Evolutionary conservation across 1,139 yeast genomes (phyloP), one percentile per base, ranked within the genome.

Genomic region (Scheffersomyces illinoinensis): DNA sequence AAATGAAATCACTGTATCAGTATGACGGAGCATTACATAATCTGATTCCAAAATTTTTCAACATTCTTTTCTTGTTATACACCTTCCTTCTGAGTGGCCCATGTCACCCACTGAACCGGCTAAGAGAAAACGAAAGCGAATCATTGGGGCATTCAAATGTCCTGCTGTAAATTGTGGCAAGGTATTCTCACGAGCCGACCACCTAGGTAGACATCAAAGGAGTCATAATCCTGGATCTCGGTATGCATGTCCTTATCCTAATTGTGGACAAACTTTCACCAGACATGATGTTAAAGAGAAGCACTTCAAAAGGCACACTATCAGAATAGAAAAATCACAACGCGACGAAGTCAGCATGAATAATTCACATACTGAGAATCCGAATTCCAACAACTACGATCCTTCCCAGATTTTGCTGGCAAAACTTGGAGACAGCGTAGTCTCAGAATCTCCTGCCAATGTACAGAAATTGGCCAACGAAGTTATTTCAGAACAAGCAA

Each of bases 161-260:
- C 55, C 53, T 14, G 47, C 12, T 39, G 59, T 64, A 26, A 61
- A 70, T 23, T 79, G 83, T 61, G 67, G 68, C 46, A 78, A 77
- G 56, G 71, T 73, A 4, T 79, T 78, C 60, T 66, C 77, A 33
- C 64, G 83, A 39, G 70, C 78, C 0, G 83, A 78, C 61, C 83
- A 79, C 64, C 63, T 79, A n/a, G 73, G 79, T 2, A 64, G 83
- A 21, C 83, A 79, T 58, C 71, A 74, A 56, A 70, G 77, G 57
- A 78, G 78, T 61, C 83, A 79, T 61, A 75, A 74, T 53, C 77
- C 79, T 1, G 61, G 65, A 50, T 64, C 66, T 33, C 68, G 66
- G 43, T 65, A 64, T 57, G 67, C 67, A 23, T 79, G 83, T 62
- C 70, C 71, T 12, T 74, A 68, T 60, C 63, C 70, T 2, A 62